Evolutionary conservation across 2,329 filamentous ascomycete species (phyloP).

Genomic region (Domatiomyces catenatus): DNA sequence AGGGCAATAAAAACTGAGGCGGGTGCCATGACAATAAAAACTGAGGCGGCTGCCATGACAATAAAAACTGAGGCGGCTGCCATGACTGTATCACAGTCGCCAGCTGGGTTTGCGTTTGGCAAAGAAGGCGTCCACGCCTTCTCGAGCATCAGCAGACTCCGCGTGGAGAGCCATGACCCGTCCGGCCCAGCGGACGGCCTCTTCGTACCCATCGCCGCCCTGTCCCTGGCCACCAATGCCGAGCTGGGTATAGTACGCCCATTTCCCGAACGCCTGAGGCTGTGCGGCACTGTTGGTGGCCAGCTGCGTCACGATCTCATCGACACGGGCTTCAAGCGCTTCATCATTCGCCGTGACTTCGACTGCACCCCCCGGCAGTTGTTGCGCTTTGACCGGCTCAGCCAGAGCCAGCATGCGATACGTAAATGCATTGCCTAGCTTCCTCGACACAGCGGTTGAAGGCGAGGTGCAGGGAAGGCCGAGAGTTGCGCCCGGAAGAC

Average conservation of each 20-base stretch:
- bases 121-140: conserved; percentile 14
- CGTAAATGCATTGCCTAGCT: conserved; percentile 13
- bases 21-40: no score
- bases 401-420: conserved; percentile 16
- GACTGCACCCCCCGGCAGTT: conserved; percentile 13
- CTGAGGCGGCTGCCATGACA: no score
- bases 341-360: conserved; percentile 11
- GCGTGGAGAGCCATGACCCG: conserved; percentile 16
- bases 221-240: conserved; percentile 5
- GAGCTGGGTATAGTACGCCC: conserved; percentile 16
- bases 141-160: conserved; percentile 11
- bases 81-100: conserved; percentile 7
- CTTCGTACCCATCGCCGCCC: conserved; percentile 16
- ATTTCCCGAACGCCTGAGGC: conserved; percentile 15
- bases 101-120: conserved; percentile 13
- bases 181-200: conserved; percentile 15
- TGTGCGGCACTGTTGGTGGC: conserved; percentile 10
- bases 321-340: conserved; percentile 11
- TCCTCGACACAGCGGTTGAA: conserved; percentile 12
- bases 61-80: no score
- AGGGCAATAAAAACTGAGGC: no score
- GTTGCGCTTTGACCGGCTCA: conserved; percentile 11
- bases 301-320: conserved; percentile 10
- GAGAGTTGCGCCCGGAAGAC: conserved; percentile 13
- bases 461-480: conserved; percentile 16